Conservation (phyloP, 768 basidiomycete genomes). For the Pholiota conissans region DNA sequence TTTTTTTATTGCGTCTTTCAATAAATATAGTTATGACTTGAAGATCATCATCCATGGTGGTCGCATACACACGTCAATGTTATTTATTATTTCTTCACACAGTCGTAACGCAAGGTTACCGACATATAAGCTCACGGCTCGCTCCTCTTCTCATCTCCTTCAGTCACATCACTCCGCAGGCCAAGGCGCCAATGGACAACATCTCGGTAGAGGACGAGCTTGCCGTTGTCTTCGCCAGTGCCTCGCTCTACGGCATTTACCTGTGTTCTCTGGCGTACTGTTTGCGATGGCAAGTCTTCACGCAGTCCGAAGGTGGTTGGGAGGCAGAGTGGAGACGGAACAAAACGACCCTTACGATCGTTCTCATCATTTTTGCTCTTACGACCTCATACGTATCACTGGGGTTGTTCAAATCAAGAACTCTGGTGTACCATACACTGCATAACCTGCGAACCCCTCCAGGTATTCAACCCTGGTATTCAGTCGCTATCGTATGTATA, state of each 20-base stretch:
- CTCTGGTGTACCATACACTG: background rate
- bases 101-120: background rate
- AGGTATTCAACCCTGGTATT: background rate
- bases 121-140: background rate
- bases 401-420: background rate
- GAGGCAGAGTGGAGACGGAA: background rate
- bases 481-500: background rate
- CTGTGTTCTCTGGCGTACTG: background rate
- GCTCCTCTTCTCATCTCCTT: background rate
- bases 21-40: too few species aligned
- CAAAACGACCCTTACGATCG: background rate
- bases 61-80: background rate
- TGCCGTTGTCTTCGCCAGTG: background rate
- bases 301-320: background rate
- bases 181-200: background rate
- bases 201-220: background rate
- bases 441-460: background rate
- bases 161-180: too few species aligned
- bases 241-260: background rate
- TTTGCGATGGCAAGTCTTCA: background rate
- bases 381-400: background rate
- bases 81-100: background rate
- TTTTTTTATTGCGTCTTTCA: too few species aligned
- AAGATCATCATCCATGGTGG: background rate
- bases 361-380: background rate